phyloP scores from a whole-genome alignment of 2,329 filamentous ascomycete genomes.

The Trichoderma guizhouense region DNA sequence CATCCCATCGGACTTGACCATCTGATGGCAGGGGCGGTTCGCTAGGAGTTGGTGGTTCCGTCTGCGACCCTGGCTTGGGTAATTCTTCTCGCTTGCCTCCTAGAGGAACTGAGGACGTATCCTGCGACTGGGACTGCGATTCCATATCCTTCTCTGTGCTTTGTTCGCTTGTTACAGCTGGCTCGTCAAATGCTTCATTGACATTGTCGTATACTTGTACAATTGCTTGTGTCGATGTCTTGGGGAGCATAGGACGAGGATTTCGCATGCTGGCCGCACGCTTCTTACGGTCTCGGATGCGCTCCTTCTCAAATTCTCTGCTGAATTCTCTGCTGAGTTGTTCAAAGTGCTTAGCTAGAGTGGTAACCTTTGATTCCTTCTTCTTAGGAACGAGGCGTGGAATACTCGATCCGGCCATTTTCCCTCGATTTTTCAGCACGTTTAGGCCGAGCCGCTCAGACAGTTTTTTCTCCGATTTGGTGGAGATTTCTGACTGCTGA shows the following conservation, averaged over 20 bases:
- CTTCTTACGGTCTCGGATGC: slow-evolving; percentile 79
- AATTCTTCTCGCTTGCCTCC: slow-evolving; percentile 27
- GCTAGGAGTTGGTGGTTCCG: slow-evolving; percentile 22
- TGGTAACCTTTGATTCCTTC: slow-evolving; percentile 77
- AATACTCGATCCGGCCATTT: slow-evolving; percentile 69
- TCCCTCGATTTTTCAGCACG: slow-evolving; percentile 58
- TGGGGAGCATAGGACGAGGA: slow-evolving; percentile 76
- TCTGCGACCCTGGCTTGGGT: slow-evolving; percentile 24
- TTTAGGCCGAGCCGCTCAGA: slow-evolving; percentile 67
- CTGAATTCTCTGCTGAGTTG: slow-evolving; percentile 95
- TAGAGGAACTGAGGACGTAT: slow-evolving; percentile 26
- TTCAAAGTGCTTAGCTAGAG: slow-evolving; percentile 93
- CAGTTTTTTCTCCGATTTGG: slow-evolving; percentile 69
- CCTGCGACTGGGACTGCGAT: slow-evolving; percentile 15
- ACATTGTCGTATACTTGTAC: slow-evolving; percentile 95
- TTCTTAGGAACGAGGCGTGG: slow-evolving; percentile 79
- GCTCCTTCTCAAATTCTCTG: slow-evolving; percentile 92
- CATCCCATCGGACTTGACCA: slow-evolving; percentile 27
- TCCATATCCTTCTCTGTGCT: slow-evolving; percentile 23
- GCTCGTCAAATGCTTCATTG: slow-evolving; percentile 85
- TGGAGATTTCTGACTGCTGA: slow-evolving; percentile 35
- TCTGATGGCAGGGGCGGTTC: slow-evolving; percentile 26
- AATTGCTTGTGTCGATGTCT: slow-evolving; percentile 90
- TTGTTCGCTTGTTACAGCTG: slow-evolving; percentile 56
- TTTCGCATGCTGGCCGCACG: slow-evolving; percentile 70